Evolutionary conservation across 176 grass and related monocot species (phyloP).

Genomic region (Carex littledalei): DNA sequence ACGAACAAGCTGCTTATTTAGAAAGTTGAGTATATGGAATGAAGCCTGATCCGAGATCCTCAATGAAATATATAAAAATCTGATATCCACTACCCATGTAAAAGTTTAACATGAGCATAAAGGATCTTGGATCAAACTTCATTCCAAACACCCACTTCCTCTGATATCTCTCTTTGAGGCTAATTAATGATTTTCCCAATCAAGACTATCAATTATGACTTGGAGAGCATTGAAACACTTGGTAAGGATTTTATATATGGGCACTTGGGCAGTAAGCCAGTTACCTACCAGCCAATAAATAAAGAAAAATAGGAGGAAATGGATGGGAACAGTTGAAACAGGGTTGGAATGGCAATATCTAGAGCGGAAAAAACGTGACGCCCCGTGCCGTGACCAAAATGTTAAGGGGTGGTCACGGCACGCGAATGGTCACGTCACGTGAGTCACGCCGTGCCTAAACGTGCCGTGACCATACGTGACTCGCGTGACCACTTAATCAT

Average conservation of each 20-base stretch:
- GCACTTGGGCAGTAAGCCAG: background rate
- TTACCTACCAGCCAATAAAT: background rate
- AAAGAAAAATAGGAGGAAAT: background rate
- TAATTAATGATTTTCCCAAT: constrained; percentile 7
- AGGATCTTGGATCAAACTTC: constrained; percentile 43
- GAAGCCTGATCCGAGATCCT: constrained; percentile 53
- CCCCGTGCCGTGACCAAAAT: no score
- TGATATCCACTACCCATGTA: background rate
- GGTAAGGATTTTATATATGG: background rate
- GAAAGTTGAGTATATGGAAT: constrained; percentile 32
- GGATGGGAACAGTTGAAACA: no score
- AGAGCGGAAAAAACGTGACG: no score
- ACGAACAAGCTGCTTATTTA: background rate
- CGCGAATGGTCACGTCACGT: no score
- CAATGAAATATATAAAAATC: background rate
- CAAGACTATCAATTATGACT: background rate
- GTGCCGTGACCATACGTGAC: no score
- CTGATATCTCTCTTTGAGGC: background rate
- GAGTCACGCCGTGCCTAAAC: no score
- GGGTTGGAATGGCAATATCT: background rate
- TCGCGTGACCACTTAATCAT: no score
- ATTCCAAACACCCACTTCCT: constrained; percentile 42
- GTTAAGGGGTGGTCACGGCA: no score
- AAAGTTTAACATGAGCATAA: background rate
- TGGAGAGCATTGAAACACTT: constrained; percentile 3